Base-by-base conservation (phyloP, 140 eudicot species). In the Ambrosia hybrid region DNA sequence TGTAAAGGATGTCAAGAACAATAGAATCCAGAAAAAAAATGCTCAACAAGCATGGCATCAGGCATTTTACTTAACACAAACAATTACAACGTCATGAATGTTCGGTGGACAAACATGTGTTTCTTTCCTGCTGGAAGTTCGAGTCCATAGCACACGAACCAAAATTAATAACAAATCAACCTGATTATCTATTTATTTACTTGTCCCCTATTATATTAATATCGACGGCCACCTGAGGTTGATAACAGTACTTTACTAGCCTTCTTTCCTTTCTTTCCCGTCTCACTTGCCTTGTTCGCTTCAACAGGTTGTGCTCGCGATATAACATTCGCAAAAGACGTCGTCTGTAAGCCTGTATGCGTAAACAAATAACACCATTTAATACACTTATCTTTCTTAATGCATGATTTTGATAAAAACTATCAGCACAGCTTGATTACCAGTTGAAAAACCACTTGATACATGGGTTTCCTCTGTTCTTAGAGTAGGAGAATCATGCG, bases 221-320 rank as follows among this genome's bases (percentile, higher is more conserved):
- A 90, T 8, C 96, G 96, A 15, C 96, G 91, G 67, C 89, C 90
- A 77, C 99, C 97, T 1, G 91, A 83, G 30, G 96, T 93, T 74
- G 98, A 90, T 38, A 90, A 61, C 64, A 94, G 95, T 34, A 94
- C 92, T 14, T 89, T 84, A 73, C 80, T 81, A 21, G 82, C 76
- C 72, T 90, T 94, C 81, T 84, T 94, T 38, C 99, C 99, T 77
- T 82, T 94, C 86, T 86, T 94, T 41, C 84, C 89, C 52, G 53
- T 68, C 43, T 85, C 95, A 67, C 46, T 84, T 46, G 76, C 38
- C 81, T 85, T 86, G 11, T 41, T 65, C 15, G 77, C 51, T 78
- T 90, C 93, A 69, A 73, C 76, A 59, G 90, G 81, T 75, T 86
- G 79, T 75, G 84, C 85, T 76, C 90, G 80, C 2, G 89, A 84